Percentiles rank a stretch among this genome's conserved stretches.
Evolutionary conservation across 2,329 filamentous ascomycete genomes (phyloP).

Genomic region (Pestalotiopsis sp.): DNA sequence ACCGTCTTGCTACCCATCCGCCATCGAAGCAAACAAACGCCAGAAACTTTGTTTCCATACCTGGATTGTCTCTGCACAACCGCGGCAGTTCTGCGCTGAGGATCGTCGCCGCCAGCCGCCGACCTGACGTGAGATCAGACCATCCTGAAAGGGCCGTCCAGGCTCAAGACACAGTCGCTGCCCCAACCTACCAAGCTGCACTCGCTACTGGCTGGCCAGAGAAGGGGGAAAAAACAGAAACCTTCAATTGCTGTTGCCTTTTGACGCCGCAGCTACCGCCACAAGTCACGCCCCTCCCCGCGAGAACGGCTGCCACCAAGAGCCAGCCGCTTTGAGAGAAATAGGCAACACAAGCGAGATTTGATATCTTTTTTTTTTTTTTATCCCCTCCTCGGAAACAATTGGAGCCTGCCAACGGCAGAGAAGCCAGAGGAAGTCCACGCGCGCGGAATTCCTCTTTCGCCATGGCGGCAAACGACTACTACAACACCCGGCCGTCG

Average conservation of each 20-base stretch:
- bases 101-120: not conserved
- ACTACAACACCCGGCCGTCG: slow-evolving; percentile 53
- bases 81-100: not conserved
- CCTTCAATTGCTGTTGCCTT: not conserved
- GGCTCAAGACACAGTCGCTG: not conserved
- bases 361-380: not conserved
- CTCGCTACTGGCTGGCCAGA: not conserved
- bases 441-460: slow-evolving; percentile 12
- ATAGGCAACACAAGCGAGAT: not conserved
- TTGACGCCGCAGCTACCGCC: not conserved
- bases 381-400: not conserved
- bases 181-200: not conserved
- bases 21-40: not conserved
- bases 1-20: not conserved
- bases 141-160: not conserved
- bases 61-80: not conserved
- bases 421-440: too few relatives aligned
- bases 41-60: not conserved
- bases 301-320: not conserved
- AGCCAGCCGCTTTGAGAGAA: not conserved
- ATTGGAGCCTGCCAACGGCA: too few relatives aligned
- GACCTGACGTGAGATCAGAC: not conserved
- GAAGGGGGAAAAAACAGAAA: not conserved
- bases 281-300: not conserved
- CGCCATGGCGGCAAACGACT: slow-evolving; percentile 65